Evolutionary conservation across 2,329 filamentous ascomycete genomes (phyloP).

Genomic region (Ceratocystis albifundus): DNA sequence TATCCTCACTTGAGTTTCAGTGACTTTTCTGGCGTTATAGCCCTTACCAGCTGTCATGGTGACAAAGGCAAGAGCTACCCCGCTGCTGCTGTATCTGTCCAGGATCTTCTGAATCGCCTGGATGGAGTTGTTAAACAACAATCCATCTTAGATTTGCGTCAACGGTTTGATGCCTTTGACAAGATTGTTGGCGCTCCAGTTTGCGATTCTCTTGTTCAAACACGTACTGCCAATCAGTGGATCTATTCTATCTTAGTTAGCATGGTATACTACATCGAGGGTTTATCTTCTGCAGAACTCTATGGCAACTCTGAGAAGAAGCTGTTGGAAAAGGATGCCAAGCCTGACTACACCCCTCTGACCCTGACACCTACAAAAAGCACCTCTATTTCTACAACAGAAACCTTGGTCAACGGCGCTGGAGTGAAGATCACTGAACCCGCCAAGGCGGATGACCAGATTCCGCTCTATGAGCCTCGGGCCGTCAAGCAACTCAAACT

Average conservation of each 20-base stretch:
- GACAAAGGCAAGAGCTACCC: background rate
- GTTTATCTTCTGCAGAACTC: background rate
- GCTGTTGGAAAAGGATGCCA: background rate
- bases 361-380: background rate
- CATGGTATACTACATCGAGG: constrained; percentile 1
- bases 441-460: background rate
- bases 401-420: background rate
- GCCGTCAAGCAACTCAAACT: background rate
- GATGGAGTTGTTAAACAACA: background rate
- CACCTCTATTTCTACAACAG: background rate
- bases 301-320: background rate
- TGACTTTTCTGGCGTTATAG: background rate
- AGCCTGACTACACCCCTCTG: background rate
- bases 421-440: background rate
- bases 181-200: constrained; percentile 6
- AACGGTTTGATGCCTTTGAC: background rate
- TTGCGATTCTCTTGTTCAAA: constrained; percentile 3
- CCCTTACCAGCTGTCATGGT: background rate
- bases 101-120: constrained; percentile 2
- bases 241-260: background rate
- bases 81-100: background rate
- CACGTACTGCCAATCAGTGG: constrained; percentile 8
- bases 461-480: background rate
- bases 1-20: background rate
- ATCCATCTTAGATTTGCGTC: background rate